Percentiles rank a stretch among this genome's conserved stretches.
Conservation (phyloP, 2,329 filamentous ascomycete genomes). For the Aspergillus fumigatus region DNA sequence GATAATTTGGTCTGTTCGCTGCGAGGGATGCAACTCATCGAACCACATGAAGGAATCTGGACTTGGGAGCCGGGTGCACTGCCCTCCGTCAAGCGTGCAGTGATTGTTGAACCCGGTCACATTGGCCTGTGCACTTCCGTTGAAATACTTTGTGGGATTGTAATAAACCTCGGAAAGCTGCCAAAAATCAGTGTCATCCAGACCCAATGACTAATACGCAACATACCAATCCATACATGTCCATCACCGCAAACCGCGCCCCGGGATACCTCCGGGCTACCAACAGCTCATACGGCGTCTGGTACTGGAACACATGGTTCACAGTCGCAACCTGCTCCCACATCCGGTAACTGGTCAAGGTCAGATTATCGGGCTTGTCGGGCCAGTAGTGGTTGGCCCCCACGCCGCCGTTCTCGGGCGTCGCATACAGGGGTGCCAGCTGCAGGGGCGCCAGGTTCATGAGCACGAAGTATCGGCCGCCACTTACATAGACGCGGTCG, state of each 20-base stretch:
- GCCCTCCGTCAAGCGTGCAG: conserved; percentile 43
- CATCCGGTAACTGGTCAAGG: conserved; percentile 49
- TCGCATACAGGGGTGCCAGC: conserved; percentile 62
- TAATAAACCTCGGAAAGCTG: conserved; percentile 55
- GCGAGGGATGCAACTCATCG: conserved; percentile 68
- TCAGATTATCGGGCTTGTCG: conserved; percentile 47
- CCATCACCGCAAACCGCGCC: conserved; percentile 61
- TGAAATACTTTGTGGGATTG: conserved; percentile 58
- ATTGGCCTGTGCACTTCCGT: conserved; percentile 58
- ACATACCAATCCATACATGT: conserved; percentile 58
- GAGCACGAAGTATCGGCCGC: conserved; percentile 67
- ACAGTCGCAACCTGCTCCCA: conserved; percentile 46
- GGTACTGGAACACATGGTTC: conserved; percentile 51
- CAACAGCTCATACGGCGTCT: conserved; percentile 45
- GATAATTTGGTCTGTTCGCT: conserved; percentile 56
- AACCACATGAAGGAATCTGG: conserved; percentile 66
- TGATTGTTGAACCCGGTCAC: conserved; percentile 55
- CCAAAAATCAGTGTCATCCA: neutral
- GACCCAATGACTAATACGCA: neutral
- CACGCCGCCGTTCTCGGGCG: conserved; percentile 43
- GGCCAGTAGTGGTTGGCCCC: conserved; percentile 44
- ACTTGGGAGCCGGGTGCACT: conserved; percentile 41
- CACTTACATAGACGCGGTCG: conserved; percentile 59
- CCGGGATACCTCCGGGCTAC: conserved; percentile 45
- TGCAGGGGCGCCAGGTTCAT: conserved; percentile 66